Base-by-base conservation (phyloP, 129 eudicot genomes). In the Flaveria ramosissima region DNA sequence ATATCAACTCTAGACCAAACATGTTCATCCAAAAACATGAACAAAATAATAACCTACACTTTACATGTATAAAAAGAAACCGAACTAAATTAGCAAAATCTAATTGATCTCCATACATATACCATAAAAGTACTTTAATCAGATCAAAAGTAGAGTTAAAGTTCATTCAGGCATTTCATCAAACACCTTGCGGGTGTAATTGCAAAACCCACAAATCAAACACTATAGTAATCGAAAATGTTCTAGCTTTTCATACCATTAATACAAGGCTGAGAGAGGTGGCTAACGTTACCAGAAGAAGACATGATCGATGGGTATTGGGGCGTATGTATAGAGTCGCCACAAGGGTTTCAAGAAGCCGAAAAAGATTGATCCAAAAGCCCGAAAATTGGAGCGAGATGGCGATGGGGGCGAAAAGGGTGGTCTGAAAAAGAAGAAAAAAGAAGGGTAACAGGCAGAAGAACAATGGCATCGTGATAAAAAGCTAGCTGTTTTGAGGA, bases 251-350 rank as follows among this genome's bases (percentile, higher is more conserved):
- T 13, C 79, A 52, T 89, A 94, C 93, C 97, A 71, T 89, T 87
- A 39, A 91, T 85, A 70, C 90, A 91, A 41, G 93, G 96, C 82
- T 91, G 97, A 68, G 98, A 85, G 76, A 87, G 85, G 57, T 89
- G 92, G 57, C 84, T 91, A 73, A 85, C 79, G 53, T 82, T 77
- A 57, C 71, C 87, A 4, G 97, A 91, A 77, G 96, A 87, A 79
- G 96, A 85, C 99, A 91, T 94, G 82, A 83, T 17, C 21, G 39
- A 60, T 30, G 73, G 30, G 76, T 46, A 27, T 41, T 9, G 45
- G 60, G 41, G 56, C 36, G 75, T 83, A 74, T 79, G 88, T 88
- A 84, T 70, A 84, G 85, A 63, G 23, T 74, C 71, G 80, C 80
- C 83, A 61, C 78, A 45, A 59, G 87, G 68, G 52, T 50, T 57